phyloP scores from a whole-genome alignment of 805 yeast species.

The Saturnispora besseyi region DNA sequence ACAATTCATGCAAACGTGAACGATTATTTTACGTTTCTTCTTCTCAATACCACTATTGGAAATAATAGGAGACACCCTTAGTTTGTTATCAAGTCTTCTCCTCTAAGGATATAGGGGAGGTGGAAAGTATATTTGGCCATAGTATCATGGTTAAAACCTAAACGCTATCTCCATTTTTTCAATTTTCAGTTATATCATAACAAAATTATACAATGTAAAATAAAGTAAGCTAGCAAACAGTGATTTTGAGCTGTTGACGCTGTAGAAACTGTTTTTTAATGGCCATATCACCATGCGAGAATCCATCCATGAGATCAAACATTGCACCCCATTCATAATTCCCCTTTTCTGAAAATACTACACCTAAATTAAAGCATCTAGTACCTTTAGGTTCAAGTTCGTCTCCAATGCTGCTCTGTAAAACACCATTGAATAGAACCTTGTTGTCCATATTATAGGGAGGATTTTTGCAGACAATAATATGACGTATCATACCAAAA shows the following conservation, averaged over 20 bases:
- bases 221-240: constrained; percentile 9
- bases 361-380: constrained; percentile 39
- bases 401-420: constrained; percentile 45
- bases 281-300: constrained; percentile 16
- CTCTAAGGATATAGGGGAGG: not conserved
- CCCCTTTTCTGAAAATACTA: constrained; percentile 65
- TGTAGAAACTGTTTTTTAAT: constrained; percentile 30
- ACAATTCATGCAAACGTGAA: constrained; percentile 12
- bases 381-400: constrained; percentile 36
- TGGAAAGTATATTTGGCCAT: not conserved
- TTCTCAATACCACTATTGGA: not conserved
- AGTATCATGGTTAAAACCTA: not conserved
- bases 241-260: constrained; percentile 30
- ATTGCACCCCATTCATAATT: constrained; percentile 73
- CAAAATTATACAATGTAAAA: not conserved
- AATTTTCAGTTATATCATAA: not conserved
- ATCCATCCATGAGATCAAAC: constrained; percentile 36
- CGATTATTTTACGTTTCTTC: constrained; percentile 7
- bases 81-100: not conserved
- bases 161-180: not conserved
- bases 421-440: constrained; percentile 62
- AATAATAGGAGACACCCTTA: not conserved
- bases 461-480: constrained; percentile 35
- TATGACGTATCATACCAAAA: constrained; percentile 51
- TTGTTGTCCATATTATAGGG: constrained; percentile 39